A percentile compares a stretch with the other conserved stretches of the same genome.
These are phyloP conservation scores for Caloboletus firmus DNA, from an alignment of 1,284 basidiomycete species.

Conservation along the genomic window DNA sequence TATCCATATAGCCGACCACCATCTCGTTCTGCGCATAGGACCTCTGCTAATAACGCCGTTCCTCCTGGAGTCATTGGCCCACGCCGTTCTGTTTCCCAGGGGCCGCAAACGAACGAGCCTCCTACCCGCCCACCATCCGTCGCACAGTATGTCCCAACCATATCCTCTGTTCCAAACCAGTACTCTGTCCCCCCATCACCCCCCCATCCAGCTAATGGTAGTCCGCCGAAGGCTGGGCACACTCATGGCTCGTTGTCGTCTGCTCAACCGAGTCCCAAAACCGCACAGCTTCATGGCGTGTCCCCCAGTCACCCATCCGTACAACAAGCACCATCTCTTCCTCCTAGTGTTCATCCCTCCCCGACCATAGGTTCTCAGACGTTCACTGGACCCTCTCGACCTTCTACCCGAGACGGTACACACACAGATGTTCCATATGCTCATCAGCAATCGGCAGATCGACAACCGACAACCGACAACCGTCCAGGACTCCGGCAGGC, in stretches of 20 bases:
- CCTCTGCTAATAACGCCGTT: constrained; percentile 15
- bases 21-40: constrained; percentile 30
- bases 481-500: constrained; percentile 15
- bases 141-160: constrained; percentile 14
- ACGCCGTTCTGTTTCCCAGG: constrained; percentile 34
- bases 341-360: constrained; percentile 22
- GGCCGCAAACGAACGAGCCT: constrained; percentile 26
- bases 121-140: constrained; percentile 30
- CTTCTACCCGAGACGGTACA: constrained; percentile 26
- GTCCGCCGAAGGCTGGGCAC: constrained; percentile 16
- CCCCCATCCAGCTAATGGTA: constrained; percentile 12
- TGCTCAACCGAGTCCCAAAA: constrained; percentile 29
- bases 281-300: constrained; percentile 21
- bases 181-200: constrained; percentile 24
- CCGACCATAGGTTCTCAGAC: constrained; percentile 22
- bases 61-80: constrained; percentile 32
- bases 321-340: constrained; percentile 23
- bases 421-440: constrained; percentile 7
- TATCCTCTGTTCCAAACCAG: constrained; percentile 17
- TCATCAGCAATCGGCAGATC: constrained; percentile 16
- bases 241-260: constrained; percentile 13
- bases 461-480: constrained; percentile 9
- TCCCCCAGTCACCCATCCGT: constrained; percentile 8
- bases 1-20: constrained; percentile 30
- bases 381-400: constrained; percentile 26